Conservation (phyloP, 225 moss, liverwort and hornwort genomes). For the Polytrichum formosum region DNA sequence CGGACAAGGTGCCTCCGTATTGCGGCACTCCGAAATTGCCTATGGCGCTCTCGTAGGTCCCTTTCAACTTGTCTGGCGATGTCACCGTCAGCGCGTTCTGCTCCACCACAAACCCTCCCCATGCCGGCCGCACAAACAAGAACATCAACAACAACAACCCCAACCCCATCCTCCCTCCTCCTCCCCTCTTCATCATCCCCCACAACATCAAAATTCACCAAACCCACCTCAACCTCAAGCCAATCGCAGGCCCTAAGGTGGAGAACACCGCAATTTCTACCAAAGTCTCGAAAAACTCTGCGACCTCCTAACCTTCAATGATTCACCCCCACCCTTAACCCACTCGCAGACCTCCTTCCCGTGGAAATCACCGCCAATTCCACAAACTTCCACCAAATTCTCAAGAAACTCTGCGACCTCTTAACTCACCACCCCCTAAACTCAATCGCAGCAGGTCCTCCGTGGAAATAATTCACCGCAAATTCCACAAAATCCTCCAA, state of each 20-base stretch:
- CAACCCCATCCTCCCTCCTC: neutral
- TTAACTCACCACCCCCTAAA: no score
- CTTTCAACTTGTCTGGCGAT: conserved; percentile 50
- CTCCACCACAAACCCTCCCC: conserved; percentile 68
- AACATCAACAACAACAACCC: neutral
- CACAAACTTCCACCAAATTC: no score
- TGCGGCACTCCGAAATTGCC: conserved; percentile 92
- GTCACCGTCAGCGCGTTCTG: conserved; percentile 64
- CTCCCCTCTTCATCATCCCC: neutral
- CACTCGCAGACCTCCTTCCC: no score
- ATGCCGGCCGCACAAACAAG: conserved; percentile 22
- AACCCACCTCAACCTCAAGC: conserved; percentile 9
- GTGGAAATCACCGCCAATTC: no score
- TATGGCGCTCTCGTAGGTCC: conserved; percentile 69
- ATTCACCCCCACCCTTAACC: no score
- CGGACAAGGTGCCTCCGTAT: conserved; percentile 78
- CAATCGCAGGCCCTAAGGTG: neutral
- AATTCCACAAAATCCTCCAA: no score
- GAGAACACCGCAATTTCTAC: no score
- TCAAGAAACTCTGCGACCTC: no score
- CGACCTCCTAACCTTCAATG: no score
- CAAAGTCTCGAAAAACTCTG: no score
- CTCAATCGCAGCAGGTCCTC: no score
- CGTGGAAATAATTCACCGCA: no score
- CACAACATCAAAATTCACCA: neutral